phyloP scores from a whole-genome alignment of 2,329 filamentous ascomycete species.

The Fusarium newnesense region DNA sequence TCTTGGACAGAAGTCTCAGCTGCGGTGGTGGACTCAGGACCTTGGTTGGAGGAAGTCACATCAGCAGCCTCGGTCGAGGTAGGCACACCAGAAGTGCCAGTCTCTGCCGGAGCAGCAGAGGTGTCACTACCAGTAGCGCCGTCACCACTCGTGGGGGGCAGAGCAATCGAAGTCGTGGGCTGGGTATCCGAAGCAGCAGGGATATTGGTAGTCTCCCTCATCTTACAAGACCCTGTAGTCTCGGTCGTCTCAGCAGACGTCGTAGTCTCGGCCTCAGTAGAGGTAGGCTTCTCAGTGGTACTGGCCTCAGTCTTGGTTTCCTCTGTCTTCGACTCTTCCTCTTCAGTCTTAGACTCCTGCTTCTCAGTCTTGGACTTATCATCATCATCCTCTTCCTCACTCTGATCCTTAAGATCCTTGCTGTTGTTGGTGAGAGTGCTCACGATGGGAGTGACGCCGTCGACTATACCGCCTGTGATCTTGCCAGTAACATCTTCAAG shows the following conservation, averaged over 20 bases:
- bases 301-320: neutral
- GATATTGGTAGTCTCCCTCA: neutral
- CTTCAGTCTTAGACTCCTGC: neutral
- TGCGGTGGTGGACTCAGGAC: neutral
- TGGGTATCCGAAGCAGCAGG: neutral
- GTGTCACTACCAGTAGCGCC: neutral
- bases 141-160: fast-evolving
- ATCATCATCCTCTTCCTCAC: constrained; percentile 12
- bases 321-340: neutral
- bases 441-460: constrained; percentile 8
- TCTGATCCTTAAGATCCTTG: constrained; percentile 16
- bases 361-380: constrained; percentile 10
- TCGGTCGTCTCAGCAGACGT: neutral
- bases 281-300: constrained; percentile 1
- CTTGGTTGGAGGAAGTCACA: neutral
- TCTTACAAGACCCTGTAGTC: neutral
- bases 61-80: neutral
- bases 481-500: constrained; percentile 1
- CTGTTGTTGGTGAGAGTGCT: constrained; percentile 1
- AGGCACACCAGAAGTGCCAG: neutral
- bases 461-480: constrained; percentile 7
- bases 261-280: neutral
- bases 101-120: neutral
- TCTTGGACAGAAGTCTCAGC: neutral
- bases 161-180: neutral